These are phyloP conservation scores for Cystobasidium slooffiae DNA, from an alignment of 1,284 basidiomycete species.

Conservation along the genomic window DNA sequence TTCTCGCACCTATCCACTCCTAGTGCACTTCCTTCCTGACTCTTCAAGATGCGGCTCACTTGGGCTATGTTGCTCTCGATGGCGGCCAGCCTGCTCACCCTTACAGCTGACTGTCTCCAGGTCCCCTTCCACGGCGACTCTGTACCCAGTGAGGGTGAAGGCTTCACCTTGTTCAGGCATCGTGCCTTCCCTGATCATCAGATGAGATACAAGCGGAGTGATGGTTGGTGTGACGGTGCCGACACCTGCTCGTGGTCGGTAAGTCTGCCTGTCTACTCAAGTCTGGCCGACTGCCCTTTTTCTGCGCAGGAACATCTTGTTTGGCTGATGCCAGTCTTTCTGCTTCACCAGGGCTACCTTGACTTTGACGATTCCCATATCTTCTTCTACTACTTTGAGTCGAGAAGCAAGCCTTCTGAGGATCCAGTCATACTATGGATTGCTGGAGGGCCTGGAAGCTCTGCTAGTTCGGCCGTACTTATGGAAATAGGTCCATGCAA, in stretches of 20 bases:
- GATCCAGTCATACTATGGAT: conserved; percentile 58
- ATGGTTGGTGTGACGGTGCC: conserved; percentile 50
- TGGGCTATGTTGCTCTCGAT: no score
- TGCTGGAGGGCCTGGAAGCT: conserved; percentile 51
- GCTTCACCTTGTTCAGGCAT: conserved; percentile 41
- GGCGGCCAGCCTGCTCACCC: neutral
- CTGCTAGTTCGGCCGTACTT: conserved; percentile 52
- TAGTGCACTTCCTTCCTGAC: no score
- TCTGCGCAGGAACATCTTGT: neutral
- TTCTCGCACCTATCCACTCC: no score
- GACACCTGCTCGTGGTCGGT: conserved; percentile 54
- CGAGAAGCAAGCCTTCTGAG: conserved; percentile 54
- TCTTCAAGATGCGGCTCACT: no score
- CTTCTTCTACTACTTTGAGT: conserved; percentile 59
- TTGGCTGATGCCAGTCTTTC: neutral
- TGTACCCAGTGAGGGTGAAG: conserved; percentile 13
- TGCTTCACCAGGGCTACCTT: conserved; percentile 53
- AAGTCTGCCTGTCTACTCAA: neutral
- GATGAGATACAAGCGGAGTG: conserved; percentile 56
- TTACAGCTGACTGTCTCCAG: conserved; percentile 1
- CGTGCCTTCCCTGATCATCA: conserved; percentile 20
- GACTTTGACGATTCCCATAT: conserved; percentile 57
- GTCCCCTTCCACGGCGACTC: conserved; percentile 9
- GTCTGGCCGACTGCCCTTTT: neutral
- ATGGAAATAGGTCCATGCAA: conserved; percentile 59